Conservation (phyloP, 169 alveolate genomes). For the Perkinsus chesapeaki region DNA sequence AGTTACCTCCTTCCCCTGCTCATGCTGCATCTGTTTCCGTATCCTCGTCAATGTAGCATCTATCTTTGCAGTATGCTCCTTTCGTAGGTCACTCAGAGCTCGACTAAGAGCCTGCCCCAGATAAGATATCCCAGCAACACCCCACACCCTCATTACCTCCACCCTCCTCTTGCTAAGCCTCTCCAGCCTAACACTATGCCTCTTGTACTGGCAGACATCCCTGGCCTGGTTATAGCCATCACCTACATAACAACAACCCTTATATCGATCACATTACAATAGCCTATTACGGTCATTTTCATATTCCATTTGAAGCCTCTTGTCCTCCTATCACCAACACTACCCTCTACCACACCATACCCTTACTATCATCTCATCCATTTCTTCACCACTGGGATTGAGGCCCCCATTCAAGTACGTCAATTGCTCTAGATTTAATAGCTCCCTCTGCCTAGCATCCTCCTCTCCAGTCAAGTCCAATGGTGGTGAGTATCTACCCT, state of each 20-base stretch:
- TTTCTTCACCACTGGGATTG: neutral
- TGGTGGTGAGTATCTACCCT: neutral
- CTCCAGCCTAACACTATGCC: neutral
- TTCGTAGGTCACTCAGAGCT: neutral
- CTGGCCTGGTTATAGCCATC: neutral
- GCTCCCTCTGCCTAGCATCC: neutral
- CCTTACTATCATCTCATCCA: neutral
- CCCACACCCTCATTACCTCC: neutral
- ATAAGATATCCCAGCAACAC: neutral
- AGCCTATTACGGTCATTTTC: neutral
- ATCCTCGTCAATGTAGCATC: neutral
- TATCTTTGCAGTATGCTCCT: neutral
- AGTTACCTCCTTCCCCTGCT: neutral
- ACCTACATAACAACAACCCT: neutral
- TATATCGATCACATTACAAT: neutral
- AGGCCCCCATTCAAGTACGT: neutral
- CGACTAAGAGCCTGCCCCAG: neutral
- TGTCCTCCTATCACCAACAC: neutral
- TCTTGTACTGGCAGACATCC: neutral
- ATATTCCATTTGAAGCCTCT: neutral
- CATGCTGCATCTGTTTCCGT: neutral
- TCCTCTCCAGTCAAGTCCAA: neutral
- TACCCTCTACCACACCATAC: neutral
- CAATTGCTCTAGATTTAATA: neutral
- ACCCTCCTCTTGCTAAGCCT: neutral